These are phyloP conservation scores for Fusarium anguioides DNA, from an alignment of 2,329 filamentous ascomycete species.

Conservation along the genomic window DNA sequence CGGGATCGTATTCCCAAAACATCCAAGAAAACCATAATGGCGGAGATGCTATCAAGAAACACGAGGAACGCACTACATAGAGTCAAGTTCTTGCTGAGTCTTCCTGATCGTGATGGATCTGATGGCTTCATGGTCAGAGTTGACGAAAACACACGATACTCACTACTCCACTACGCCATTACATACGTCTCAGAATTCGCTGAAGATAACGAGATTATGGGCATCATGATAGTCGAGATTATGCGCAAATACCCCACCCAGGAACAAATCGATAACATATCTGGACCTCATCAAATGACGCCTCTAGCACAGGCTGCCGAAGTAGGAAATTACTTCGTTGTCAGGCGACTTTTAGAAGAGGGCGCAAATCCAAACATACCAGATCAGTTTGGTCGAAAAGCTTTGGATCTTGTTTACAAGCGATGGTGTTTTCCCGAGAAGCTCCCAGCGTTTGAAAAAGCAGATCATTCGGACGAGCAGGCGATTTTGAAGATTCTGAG, in stretches of 20 bases:
- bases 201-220: background rate
- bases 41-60: background rate
- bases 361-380: background rate
- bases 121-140: background rate
- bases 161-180: background rate
- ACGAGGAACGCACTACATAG: background rate
- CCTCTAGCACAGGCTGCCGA: background rate
- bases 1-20: background rate
- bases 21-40: background rate
- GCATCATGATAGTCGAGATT: background rate
- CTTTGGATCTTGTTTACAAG: background rate
- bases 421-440: background rate
- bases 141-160: background rate
- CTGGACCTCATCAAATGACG: conserved; percentile 2
- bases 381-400: background rate
- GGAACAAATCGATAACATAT: background rate
- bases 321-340: background rate
- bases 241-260: background rate
- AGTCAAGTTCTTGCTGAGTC: background rate
- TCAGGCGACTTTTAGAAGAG: background rate
- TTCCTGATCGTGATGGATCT: background rate
- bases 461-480: background rate
- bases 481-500: background rate
- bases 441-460: background rate
- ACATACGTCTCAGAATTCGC: background rate